phyloP scores from a whole-genome alignment of 305 asterid genomes.

The Coffea humblotiana region DNA sequence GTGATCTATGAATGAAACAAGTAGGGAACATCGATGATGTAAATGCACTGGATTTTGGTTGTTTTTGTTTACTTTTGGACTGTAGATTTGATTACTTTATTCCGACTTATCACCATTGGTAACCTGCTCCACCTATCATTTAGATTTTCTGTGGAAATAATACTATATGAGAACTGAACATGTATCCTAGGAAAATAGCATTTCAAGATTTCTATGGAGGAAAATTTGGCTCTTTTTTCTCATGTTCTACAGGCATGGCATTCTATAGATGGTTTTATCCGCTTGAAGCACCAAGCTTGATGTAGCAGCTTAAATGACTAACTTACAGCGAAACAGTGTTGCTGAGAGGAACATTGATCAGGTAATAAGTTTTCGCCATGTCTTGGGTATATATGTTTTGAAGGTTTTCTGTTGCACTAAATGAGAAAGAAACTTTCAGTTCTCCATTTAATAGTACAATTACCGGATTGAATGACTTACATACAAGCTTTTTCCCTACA shows the following conservation, averaged over 20 bases:
- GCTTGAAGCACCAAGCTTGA: slow-evolving; percentile 27
- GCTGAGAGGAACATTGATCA: slow-evolving; percentile 55
- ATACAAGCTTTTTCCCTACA: not conserved
- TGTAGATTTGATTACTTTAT: not conserved
- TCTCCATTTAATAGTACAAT: not conserved
- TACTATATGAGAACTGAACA: not conserved
- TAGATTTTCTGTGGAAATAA: not conserved
- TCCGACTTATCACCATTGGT: not conserved
- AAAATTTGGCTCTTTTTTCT: not conserved
- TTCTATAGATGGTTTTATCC: slow-evolving; percentile 30
- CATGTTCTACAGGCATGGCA: slow-evolving; percentile 26
- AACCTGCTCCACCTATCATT: not conserved
- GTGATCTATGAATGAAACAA: not conserved
- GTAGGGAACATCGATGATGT: not conserved
- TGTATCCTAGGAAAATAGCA: not conserved
- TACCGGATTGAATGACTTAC: not conserved
- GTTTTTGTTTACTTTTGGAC: not conserved
- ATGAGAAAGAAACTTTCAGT: not conserved
- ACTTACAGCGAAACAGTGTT: slow-evolving; percentile 40
- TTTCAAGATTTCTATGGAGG: not conserved
- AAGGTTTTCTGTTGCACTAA: not conserved
- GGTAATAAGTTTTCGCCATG: slow-evolving; percentile 32
- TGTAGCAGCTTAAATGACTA: slow-evolving; percentile 52
- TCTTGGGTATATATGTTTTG: not conserved
- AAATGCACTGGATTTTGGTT: not conserved